Evolutionary conservation across 192 early-diverging fungal species (phyloP), one percentile per base, ranked within the genome.

Genomic region (Phlyctochytrium bullatum): DNA sequence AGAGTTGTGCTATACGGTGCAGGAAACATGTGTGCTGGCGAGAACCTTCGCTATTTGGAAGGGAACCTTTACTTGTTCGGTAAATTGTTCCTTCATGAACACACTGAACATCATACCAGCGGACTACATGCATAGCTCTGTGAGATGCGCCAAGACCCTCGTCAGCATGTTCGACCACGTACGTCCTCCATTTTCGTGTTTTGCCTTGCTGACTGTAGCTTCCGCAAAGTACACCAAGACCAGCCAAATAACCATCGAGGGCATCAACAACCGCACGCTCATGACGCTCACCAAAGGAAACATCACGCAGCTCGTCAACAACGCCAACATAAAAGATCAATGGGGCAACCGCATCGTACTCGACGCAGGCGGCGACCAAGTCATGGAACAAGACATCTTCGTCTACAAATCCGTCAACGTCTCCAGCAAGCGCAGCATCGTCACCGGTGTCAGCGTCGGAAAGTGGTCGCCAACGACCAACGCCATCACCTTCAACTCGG

Each of bases 231-330:
- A 57, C 54, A 57, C 27, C 12, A 57, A 57, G 25, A 25, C 54
- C 4, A 25, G 54, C 4, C 10, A 57, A 28, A 25, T 57, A 10
- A 57, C 16, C 14, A 27, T 57, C 27, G 27, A 57, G 14, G 14
- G 25, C 14, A 25, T 57, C 54, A 57, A 57, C 54, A 25, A 14
- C 27, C 54, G 54, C 27, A 25, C 10, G 20, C 16, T 57, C 12
- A 25, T 57, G 20, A 57, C 16, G 12, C 25, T 28, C 12, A 6
- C 54, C 27, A 57, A 25, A 47, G 40, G 40, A 28, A 57, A 57
- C 54, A 57, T 57, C 25, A 25, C 54, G 4, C 54, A 57, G 54
- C 54, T 57, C 54, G 25, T 57, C 27, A 57, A 57, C 54, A 47
- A 47, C 20, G 40, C 40, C 6, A 47, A 20, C 40, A 14, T 47